Percentiles rank a stretch among this genome's conserved stretches.
phyloP scores from a whole-genome alignment of 2,329 filamentous ascomycete species.

The Boeremia exigua region DNA sequence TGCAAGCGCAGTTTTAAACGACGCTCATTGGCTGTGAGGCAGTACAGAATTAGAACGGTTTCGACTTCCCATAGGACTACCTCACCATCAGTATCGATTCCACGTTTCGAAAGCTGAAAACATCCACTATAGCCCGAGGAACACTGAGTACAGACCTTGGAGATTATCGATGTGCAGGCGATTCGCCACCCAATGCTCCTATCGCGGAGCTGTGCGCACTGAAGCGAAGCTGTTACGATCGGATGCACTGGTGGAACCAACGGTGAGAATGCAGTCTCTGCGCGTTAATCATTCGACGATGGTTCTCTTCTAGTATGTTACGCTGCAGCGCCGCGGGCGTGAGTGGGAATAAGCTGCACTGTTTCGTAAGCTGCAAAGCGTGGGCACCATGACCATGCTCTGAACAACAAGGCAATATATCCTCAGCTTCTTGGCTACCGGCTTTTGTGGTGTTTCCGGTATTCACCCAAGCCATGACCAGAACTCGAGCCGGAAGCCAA shows the following conservation, averaged over 20 bases:
- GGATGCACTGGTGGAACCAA: not conserved
- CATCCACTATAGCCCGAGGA: not conserved
- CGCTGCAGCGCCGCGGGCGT: not conserved
- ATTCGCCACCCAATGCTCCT: not conserved
- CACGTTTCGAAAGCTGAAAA: slow-evolving; percentile 14
- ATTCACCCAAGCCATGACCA: not conserved
- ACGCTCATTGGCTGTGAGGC: slow-evolving; percentile 18
- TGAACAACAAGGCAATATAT: not conserved
- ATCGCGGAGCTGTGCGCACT: no score
- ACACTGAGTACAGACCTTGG: not conserved
- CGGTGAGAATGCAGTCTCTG: not conserved
- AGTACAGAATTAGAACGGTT: slow-evolving; percentile 29
- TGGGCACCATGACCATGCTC: no score
- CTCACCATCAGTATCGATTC: slow-evolving; percentile 24
- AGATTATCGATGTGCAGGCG: not conserved
- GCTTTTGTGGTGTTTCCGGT: not conserved
- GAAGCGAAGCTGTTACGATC: no score
- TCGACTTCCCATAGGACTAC: slow-evolving; percentile 16
- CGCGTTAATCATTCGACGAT: not conserved
- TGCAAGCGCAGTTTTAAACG: not conserved
- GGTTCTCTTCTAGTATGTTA: not conserved
- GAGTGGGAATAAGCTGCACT: not conserved
- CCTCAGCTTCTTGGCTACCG: not conserved
- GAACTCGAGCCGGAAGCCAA: not conserved
- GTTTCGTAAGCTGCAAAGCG: not conserved